Evolutionary conservation across 169 alveolate species (phyloP).

Genomic region (Eimeria maxima): DNA sequence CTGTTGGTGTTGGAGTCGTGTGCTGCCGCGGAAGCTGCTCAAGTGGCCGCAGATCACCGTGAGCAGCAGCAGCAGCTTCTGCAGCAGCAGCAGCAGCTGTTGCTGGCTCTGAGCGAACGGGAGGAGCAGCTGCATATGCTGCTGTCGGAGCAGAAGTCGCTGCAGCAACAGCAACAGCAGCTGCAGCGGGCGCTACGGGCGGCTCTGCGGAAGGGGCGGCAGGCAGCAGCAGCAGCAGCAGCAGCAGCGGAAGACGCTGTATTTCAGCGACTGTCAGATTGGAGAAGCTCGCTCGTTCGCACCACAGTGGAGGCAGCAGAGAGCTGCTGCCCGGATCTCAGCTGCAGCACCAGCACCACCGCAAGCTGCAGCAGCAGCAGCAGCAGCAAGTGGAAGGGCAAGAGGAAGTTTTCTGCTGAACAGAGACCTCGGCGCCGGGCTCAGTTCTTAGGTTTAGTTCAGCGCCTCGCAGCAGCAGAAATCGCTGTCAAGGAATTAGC

Average conservation of each 20-base stretch:
- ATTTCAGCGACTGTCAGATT: slow-evolving; percentile 17
- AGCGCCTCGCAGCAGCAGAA: slow-evolving; percentile 57
- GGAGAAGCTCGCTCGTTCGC: slow-evolving; percentile 16
- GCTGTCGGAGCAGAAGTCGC: background rate
- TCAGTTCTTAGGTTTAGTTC: slow-evolving; percentile 7
- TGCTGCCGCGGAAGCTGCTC: slow-evolving; percentile 45
- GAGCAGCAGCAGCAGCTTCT: background rate
- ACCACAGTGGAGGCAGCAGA: slow-evolving; percentile 53
- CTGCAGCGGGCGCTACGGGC: slow-evolving; percentile 13
- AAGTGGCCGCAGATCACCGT: slow-evolving; percentile 31
- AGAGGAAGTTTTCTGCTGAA: background rate
- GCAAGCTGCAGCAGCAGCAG: slow-evolving; percentile 55
- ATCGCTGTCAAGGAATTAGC: slow-evolving; percentile 1
- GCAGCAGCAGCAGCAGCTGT: slow-evolving; percentile 20
- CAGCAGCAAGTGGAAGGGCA: slow-evolving; percentile 38
- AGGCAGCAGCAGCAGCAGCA: slow-evolving; percentile 57
- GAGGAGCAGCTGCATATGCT: background rate
- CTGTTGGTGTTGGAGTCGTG: slow-evolving; percentile 21
- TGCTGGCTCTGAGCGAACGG: background rate
- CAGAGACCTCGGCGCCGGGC: background rate
- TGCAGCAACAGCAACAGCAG: background rate
- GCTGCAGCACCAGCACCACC: slow-evolving; percentile 51
- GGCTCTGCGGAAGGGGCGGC: background rate
- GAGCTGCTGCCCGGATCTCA: slow-evolving; percentile 15
- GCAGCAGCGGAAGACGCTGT: slow-evolving; percentile 62